Percentiles rank a stretch among this genome's conserved stretches.
Evolutionary conservation across 1,284 basidiomycete genomes (phyloP).

Genomic region (Trametes pubescens): DNA sequence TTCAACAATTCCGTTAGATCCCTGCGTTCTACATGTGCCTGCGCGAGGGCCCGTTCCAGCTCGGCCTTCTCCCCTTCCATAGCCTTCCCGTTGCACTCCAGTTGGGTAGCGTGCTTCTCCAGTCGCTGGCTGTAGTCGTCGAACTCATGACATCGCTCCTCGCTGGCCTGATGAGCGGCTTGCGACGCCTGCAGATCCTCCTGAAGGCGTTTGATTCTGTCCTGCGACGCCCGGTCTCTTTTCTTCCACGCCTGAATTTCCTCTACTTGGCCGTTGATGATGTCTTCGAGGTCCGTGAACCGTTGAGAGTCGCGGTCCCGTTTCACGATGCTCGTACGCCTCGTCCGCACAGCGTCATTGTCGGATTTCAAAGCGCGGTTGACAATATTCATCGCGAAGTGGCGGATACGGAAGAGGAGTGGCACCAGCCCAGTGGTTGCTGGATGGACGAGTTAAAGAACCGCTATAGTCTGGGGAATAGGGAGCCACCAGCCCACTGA

Average conservation of each 20-base stretch:
- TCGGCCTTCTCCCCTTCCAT: conserved; percentile 6
- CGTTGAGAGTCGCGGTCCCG: background rate
- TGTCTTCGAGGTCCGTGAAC: background rate
- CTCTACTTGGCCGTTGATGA: background rate
- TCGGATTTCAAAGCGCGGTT: background rate
- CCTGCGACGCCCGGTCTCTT: background rate
- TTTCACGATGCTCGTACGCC: background rate
- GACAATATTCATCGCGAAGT: background rate
- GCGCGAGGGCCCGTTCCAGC: conserved; percentile 18
- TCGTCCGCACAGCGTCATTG: background rate
- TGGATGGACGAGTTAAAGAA: background rate
- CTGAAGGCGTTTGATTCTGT: background rate
- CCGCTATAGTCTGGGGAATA: background rate
- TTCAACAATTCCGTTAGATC: conserved; percentile 44
- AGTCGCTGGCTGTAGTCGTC: background rate
- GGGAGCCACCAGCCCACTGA: background rate
- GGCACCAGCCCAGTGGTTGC: conserved; percentile 9
- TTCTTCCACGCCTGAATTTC: background rate
- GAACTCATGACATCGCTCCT: background rate
- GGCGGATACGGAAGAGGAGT: conserved; percentile 1
- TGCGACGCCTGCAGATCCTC: background rate
- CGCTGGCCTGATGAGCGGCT: background rate
- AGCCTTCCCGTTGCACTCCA: conserved; percentile 12
- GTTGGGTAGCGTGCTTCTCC: conserved; percentile 2
- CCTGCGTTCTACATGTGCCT: conserved; percentile 21